A percentile compares a stretch with the other conserved stretches of the same genome.
phyloP scores from a whole-genome alignment of 805 yeast genomes.

The Teunomyces atbi region DNA sequence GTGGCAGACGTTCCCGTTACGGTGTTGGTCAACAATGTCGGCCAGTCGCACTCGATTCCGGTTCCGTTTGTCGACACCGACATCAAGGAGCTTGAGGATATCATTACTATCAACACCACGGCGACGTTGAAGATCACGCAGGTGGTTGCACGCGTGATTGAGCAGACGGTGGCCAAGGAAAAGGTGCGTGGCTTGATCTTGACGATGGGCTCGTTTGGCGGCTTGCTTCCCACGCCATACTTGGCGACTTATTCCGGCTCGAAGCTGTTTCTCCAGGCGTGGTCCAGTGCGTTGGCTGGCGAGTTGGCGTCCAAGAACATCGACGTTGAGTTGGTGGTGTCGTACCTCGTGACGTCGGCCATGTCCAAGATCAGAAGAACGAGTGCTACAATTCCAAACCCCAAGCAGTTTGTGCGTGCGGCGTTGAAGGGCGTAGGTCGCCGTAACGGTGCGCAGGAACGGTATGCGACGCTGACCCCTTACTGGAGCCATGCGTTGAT shows the following conservation, averaged over 20 bases:
- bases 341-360: slow-evolving; percentile 89
- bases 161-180: slow-evolving; percentile 45
- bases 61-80: slow-evolving; percentile 86
- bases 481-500: slow-evolving; percentile 91
- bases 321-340: slow-evolving; percentile 82
- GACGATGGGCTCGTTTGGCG: slow-evolving; percentile 97
- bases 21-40: slow-evolving; percentile 87
- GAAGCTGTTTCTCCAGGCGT: slow-evolving; percentile 88
- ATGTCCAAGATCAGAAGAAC: slow-evolving; percentile 91
- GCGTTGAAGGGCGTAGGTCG: slow-evolving; percentile 71
- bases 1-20: slow-evolving; percentile 59
- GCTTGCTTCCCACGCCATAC: slow-evolving; percentile 86
- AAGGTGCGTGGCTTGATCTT: slow-evolving; percentile 69
- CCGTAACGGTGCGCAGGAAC: slow-evolving; percentile 89
- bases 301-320: slow-evolving; percentile 68
- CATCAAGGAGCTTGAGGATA: slow-evolving; percentile 69
- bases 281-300: slow-evolving; percentile 88
- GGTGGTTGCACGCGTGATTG: slow-evolving; percentile 69
- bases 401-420: slow-evolving; percentile 74
- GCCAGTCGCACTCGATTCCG: slow-evolving; percentile 92
- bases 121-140: slow-evolving; percentile 85
- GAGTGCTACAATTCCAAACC: slow-evolving; percentile 75
- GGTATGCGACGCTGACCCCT: slow-evolving; percentile 84
- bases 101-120: slow-evolving; percentile 79
- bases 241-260: slow-evolving; percentile 95